A percentile compares a stretch with the other conserved stretches of the same genome.
Conservation (phyloP, 1,139 yeast species). For the Lipomyces yarrowii region DNA sequence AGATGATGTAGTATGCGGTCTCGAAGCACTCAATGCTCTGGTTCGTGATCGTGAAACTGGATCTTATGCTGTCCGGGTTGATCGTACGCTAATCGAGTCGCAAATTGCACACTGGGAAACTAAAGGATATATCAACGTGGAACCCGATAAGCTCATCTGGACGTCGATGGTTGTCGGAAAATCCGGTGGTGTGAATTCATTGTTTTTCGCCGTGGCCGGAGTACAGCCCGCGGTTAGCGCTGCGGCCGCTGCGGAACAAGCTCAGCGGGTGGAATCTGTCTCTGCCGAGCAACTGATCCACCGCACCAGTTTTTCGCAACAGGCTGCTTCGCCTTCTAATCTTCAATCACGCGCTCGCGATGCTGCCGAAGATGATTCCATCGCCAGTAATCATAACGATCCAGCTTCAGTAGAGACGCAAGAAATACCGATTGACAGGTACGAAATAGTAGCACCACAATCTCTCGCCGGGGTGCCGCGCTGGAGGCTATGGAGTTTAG, state of each 20-base stretch:
- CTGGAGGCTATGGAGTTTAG: slow-evolving; percentile 16
- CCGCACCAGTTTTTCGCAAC: not conserved
- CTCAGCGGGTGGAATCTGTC: slow-evolving; percentile 1
- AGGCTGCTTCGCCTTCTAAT: not conserved
- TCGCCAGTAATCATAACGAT: not conserved
- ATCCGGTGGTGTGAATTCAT: slow-evolving; percentile 50
- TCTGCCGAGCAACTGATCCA: not conserved
- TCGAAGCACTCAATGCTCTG: slow-evolving; percentile 74
- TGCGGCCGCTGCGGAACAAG: slow-evolving; percentile 1
- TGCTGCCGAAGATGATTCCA: not conserved
- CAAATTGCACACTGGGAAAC: slow-evolving; percentile 57
- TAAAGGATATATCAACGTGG: slow-evolving; percentile 57
- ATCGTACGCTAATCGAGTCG: slow-evolving; percentile 49
- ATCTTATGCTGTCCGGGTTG: slow-evolving; percentile 58
- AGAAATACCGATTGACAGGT: slow-evolving; percentile 13
- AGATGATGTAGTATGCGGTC: slow-evolving; percentile 83
- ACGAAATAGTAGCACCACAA: slow-evolving; percentile 21
- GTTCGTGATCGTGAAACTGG: slow-evolving; percentile 48
- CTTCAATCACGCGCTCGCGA: not conserved
- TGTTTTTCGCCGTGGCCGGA: slow-evolving; percentile 12
- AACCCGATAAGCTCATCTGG: slow-evolving; percentile 65
- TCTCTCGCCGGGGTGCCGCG: slow-evolving; percentile 13
- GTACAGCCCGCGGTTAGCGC: not conserved
- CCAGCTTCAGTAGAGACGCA: not conserved
- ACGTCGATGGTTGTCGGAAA: slow-evolving; percentile 83